Base-by-base conservation (phyloP, 140 eudicot genomes). In the Senecio squalidus region DNA sequence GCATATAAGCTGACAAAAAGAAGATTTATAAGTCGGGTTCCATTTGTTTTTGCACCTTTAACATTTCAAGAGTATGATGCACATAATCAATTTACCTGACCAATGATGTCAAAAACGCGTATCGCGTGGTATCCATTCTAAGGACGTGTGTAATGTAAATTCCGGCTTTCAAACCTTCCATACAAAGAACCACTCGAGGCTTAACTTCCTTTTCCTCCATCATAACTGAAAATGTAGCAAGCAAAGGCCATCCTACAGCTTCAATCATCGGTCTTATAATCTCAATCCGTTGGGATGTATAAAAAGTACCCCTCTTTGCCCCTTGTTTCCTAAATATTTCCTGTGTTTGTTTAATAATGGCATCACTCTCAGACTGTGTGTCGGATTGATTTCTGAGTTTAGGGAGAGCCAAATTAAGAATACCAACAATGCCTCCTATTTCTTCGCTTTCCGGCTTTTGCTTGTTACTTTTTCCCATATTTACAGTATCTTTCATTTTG, bases 371-470 rank as follows among this genome's bases (percentile, higher is more conserved):
- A 31, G 93, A 69, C 62, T 86, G 74, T 16, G 82, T 62, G 34
- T 86, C 95, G 8, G 74, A 53, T 52, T 79, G 66, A 59, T 80
- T 73, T 45, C 77, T 82, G n/a, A 74, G 71, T 71, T 73, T 86
- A 5, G 97, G 97, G 13, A 85, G 83, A 45, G 94, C 97, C 71
- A 90, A 70, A 74, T 90, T 90, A 21, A 90, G 82, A 62, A 90
- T 86, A 50, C 76, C 84, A 58, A 85, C 80, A 48, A 90, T 94
- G 20, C 85, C 70, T 22, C 95, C 85, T 75, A 78, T 69, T 61
- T 84, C 97, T 76, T 82, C 97, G 0, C 68, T 74, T 74, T 82
- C 97, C 40, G 80, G 70, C 61, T 90, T 85, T 52, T 73, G 84
- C 65, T 72, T 72, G 55, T 75, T 72, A 55, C 67, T 70, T 75